Evolutionary conservation across 257 asterid species (phyloP).

Genomic region (Ilex aquifolium): DNA sequence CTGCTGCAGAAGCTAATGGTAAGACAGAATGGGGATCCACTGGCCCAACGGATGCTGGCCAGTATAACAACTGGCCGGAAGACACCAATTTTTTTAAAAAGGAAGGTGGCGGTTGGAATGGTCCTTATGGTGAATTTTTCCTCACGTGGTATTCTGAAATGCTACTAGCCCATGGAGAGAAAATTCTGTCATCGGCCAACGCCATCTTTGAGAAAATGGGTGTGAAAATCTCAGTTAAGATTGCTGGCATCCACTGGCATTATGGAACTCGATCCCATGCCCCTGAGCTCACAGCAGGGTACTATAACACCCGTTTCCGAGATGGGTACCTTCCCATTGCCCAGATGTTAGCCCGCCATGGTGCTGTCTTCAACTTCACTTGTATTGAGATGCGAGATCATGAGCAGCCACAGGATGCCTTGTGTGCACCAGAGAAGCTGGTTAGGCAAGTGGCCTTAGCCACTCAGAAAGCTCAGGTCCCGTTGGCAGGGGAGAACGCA

Average conservation of each 20-base stretch:
- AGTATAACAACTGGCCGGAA: conserved; percentile 97
- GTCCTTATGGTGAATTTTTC: conserved; percentile 75
- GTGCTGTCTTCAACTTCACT: conserved; percentile 85
- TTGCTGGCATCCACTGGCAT: conserved; percentile 97
- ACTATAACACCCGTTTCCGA: conserved; percentile 75
- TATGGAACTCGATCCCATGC: conserved; percentile 95
- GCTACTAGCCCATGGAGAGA: conserved; percentile 85
- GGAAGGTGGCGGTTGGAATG: conserved; percentile 78
- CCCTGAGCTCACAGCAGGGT: conserved; percentile 94
- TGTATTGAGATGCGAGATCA: conserved; percentile 94
- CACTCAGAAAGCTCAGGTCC: conserved; percentile 64
- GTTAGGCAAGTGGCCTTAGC: conserved; percentile 84
- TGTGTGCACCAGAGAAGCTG: conserved; percentile 80
- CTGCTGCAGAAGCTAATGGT: conserved; percentile 73
- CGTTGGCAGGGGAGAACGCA: conserved; percentile 93
- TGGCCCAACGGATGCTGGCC: conserved; percentile 89
- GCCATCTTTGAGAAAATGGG: conserved; percentile 38
- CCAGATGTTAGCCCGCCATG: conserved; percentile 81
- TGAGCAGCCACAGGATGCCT: conserved; percentile 93
- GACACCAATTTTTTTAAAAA: conserved; percentile 85
- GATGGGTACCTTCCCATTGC: conserved; percentile 94
- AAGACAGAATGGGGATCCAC: conserved; percentile 92
- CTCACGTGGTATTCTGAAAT: conserved; percentile 84
- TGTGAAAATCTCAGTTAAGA: conserved; percentile 76
- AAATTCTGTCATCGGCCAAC: conserved; percentile 55